Evolutionary conservation across 192 early-diverging fungal species (phyloP), one percentile per base, ranked within the genome.

Genomic region (Powellomyces hirtus): DNA sequence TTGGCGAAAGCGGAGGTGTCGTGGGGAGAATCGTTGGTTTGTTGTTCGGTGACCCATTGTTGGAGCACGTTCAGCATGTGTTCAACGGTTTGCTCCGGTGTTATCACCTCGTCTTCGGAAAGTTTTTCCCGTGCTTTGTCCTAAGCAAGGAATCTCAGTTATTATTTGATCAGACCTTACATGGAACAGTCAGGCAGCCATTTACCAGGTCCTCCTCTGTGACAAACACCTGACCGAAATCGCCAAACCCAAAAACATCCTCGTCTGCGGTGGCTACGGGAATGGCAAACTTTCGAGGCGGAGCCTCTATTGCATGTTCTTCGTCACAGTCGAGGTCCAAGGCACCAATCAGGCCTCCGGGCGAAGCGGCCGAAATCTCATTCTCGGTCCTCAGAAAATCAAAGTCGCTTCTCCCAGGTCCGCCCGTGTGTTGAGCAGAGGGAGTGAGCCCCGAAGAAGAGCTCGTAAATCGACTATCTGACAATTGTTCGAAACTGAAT

Each of bases 151-250:
- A n/a, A 42, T 42, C 11, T 42, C 40, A 10, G n/a, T 42, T 10
- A n/a, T 42, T n/a, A n/a, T 10, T 42, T 13, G 40, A n/a, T 42
- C 11, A 42, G 40, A 13, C n/a, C 40, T 42, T 42, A n/a, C 40
- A 10, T 42, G 11, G 40, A n/a, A n/a, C 40, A 42, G 40, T 42
- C 40, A 42, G n/a, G 40, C 14, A 53, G 26, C 1, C 13, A 10
- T 34, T 44, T 31, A 68, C 66, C 67, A 69, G 35, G 49, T 69
- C 67, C 67, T 69, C 67, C 29, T 69, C 67, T 11, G 67, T 60
- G 11, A 69, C 58, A 50, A 69, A 69, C 14, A 69, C 67, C 24
- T 69, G n/a, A 40, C 36, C 31, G 34, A 60, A 69, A 13, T 59
- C 56, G 5, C 67, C 67, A 2, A 69, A 35, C 0, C 67, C 67